phyloP scores from a whole-genome alignment of 495 filamentous ascomycete genomes.

The Penicillium odoratum region DNA sequence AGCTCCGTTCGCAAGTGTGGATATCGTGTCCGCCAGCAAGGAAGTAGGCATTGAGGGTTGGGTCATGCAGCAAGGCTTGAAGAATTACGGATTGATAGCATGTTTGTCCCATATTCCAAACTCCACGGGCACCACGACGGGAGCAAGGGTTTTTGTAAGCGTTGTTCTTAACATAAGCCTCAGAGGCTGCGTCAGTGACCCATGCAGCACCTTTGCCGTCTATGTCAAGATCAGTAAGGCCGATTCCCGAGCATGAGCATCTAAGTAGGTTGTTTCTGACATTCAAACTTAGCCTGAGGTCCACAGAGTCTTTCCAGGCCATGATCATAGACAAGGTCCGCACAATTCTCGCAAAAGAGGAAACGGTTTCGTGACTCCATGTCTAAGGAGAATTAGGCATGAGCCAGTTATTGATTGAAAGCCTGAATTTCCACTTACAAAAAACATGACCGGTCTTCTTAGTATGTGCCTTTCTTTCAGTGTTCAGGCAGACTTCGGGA shows the following conservation, averaged over 20 bases:
- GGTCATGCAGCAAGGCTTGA: slow-evolving; percentile 86
- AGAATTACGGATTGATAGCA: slow-evolving; percentile 93
- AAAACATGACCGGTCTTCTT: slow-evolving; percentile 46
- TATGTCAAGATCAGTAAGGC: slow-evolving; percentile 9
- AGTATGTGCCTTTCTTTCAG: slow-evolving; percentile 39
- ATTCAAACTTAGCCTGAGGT: slow-evolving; percentile 27
- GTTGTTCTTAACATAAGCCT: slow-evolving; percentile 45
- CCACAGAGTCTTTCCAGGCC: slow-evolving; percentile 67
- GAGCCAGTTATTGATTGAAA: background rate
- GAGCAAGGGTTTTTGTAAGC: slow-evolving; percentile 46
- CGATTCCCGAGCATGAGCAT: background rate
- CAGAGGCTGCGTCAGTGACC: slow-evolving; percentile 35
- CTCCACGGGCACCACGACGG: slow-evolving; percentile 67
- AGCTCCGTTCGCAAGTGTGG: slow-evolving; percentile 56
- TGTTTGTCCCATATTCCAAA: slow-evolving; percentile 91
- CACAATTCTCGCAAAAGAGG: slow-evolving; percentile 80
- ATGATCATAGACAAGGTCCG: slow-evolving; percentile 86
- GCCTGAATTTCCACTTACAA: slow-evolving; percentile 28
- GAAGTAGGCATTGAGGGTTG: slow-evolving; percentile 81
- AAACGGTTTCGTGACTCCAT: slow-evolving; percentile 77
- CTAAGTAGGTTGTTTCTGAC: slow-evolving; percentile 19
- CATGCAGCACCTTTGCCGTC: slow-evolving; percentile 23
- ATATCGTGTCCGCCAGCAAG: slow-evolving; percentile 79
- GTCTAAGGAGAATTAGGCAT: slow-evolving; percentile 50
- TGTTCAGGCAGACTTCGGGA: slow-evolving; percentile 34